phyloP scores from a whole-genome alignment of 495 filamentous ascomycete genomes.

The Daldinia caldariorum region DNA sequence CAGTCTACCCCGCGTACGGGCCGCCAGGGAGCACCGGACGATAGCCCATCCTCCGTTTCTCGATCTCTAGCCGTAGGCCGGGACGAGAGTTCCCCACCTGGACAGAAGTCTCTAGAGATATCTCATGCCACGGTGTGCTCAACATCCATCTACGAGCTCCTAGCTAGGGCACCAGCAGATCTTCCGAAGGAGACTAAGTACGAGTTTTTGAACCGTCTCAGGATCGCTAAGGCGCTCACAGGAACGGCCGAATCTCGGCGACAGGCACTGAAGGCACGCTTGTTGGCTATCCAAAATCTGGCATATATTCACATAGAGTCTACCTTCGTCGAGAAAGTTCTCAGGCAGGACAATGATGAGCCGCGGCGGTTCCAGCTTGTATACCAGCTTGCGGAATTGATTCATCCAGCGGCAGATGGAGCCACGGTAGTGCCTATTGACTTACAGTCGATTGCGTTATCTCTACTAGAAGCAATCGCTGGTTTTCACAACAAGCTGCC shows the following conservation, averaged over 20 bases:
- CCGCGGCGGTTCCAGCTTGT: conserved; percentile 87
- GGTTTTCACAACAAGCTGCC: conserved; percentile 77
- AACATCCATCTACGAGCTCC: conserved; percentile 70
- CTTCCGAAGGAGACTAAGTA: conserved; percentile 79
- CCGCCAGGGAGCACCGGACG: conserved; percentile 48
- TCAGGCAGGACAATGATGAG: conserved; percentile 90
- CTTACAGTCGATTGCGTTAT: conserved; percentile 84
- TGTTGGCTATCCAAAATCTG: conserved; percentile 90
- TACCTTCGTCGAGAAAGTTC: conserved; percentile 81
- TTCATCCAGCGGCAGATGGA: conserved; percentile 77
- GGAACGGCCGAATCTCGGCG: conserved; percentile 72
- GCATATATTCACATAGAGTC: conserved; percentile 86
- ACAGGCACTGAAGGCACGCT: conserved; percentile 79
- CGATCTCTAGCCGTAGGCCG: conserved; percentile 43
- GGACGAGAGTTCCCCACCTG: conserved; percentile 64
- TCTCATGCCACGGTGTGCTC: conserved; percentile 70
- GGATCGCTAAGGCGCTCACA: conserved; percentile 79
- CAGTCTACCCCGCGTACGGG: conserved; percentile 51
- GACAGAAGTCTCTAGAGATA: conserved; percentile 74
- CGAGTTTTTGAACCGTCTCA: conserved; percentile 84
- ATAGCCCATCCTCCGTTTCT: conserved; percentile 49
- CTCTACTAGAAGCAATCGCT: conserved; percentile 80
- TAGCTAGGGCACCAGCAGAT: conserved; percentile 69
- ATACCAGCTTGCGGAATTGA: conserved; percentile 90
- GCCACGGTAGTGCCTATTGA: conserved; percentile 71